Conservation (phyloP, 495 filamentous ascomycete genomes). For the Rusavskia elegans region DNA sequence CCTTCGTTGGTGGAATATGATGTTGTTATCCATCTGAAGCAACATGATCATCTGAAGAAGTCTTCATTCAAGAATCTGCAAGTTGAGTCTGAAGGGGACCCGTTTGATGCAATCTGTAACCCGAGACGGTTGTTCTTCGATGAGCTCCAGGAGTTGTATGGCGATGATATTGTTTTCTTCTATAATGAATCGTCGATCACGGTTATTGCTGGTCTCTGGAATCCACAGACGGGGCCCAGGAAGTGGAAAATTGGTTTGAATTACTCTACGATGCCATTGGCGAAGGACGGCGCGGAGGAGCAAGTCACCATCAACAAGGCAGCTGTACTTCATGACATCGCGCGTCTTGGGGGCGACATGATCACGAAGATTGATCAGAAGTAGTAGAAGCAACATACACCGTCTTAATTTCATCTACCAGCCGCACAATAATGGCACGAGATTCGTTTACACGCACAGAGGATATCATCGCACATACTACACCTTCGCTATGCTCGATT, state of each 20-base stretch:
- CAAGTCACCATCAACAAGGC: constrained; percentile 50
- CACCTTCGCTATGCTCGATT: background rate
- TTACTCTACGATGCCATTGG: constrained; percentile 46
- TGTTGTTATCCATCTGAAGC: constrained; percentile 59
- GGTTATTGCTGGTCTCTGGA: constrained; percentile 70
- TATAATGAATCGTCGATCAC: constrained; percentile 37
- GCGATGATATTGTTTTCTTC: constrained; percentile 57
- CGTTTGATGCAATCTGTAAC: constrained; percentile 28
- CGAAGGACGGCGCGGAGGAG: constrained; percentile 10
- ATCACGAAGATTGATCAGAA: constrained; percentile 26
- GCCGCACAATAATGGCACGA: background rate
- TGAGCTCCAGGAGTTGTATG: constrained; percentile 45
- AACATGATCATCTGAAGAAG: constrained; percentile 10
- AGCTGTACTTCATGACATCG: constrained; percentile 69
- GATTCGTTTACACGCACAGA: too few species aligned
- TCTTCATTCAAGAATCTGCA: constrained; percentile 55
- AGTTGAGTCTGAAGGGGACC: constrained; percentile 13
- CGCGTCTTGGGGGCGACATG: constrained; percentile 27
- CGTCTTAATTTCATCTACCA: too few species aligned
- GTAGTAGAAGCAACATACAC: too few species aligned
- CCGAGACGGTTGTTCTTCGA: constrained; percentile 35
- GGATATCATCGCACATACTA: background rate
- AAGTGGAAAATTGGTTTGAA: constrained; percentile 52
- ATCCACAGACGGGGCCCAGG: constrained; percentile 39
- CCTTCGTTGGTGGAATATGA: constrained; percentile 62